Conservation (phyloP, 2,329 filamentous ascomycete species). For the Phyllosticta paracitricarpa region DNA sequence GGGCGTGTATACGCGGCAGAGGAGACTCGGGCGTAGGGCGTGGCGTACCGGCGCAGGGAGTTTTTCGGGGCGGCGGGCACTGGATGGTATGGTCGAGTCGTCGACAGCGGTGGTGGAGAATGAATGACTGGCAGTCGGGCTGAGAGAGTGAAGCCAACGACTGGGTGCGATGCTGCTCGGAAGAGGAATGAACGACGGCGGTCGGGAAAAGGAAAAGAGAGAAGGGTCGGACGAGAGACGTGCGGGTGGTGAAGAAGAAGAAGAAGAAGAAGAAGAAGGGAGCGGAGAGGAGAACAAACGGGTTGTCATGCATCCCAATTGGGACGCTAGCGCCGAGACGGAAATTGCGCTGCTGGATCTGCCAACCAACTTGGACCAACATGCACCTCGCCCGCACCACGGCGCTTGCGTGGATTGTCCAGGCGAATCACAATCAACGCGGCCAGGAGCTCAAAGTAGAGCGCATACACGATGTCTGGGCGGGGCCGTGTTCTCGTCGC, state of each 20-base stretch:
- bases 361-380: conserved; percentile 1
- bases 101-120: conserved; percentile 16
- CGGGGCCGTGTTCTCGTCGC: neutral
- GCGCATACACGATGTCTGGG: neutral
- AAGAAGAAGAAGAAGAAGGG: conserved; percentile 1
- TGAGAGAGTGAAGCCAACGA: conserved; percentile 19
- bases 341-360: conserved; percentile 4
- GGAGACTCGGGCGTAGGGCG: neutral
- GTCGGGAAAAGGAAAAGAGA: conserved; percentile 4
- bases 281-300: neutral
- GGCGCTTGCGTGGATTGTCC: conserved; percentile 2
- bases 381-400: neutral
- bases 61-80: neutral
- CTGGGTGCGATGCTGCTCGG: neutral
- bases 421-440: neutral
- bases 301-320: neutral
- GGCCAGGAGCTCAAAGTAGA: neutral
- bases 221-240: neutral
- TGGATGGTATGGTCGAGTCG: neutral
- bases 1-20: neutral
- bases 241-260: neutral
- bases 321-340: conserved; percentile 6
- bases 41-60: conserved; percentile 10
- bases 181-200: conserved; percentile 5
- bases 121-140: conserved; percentile 41